Evolutionary conservation across 352 stramenopile species (phyloP).

Genomic region (Globisporangium barbulae): DNA sequence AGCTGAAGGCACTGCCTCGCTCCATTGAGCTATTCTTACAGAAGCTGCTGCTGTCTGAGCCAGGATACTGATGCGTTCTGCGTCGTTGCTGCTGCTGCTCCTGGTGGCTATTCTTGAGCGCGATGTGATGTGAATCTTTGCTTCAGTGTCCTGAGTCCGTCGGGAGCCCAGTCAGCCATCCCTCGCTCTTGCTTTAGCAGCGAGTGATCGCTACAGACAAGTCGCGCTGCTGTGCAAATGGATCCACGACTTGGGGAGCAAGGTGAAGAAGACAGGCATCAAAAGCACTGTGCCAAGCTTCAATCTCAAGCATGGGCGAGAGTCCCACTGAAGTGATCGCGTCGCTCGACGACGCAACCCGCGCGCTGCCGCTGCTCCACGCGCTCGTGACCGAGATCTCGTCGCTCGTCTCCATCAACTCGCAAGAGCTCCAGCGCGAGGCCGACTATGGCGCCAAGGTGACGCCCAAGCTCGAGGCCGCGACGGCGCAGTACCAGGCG

Average conservation of each 20-base stretch:
- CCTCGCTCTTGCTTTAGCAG: too few relatives aligned
- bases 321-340: slow-evolving; percentile 24
- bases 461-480: slow-evolving; percentile 48
- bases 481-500: slow-evolving; percentile 55
- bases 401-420: slow-evolving; percentile 25
- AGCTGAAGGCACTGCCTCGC: too few relatives aligned
- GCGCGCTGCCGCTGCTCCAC: slow-evolving; percentile 31
- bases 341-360: slow-evolving; percentile 43
- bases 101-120: too few relatives aligned
- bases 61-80: neutral
- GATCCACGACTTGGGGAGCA: neutral
- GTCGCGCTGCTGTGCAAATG: too few relatives aligned
- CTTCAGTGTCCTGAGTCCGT: neutral
- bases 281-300: neutral
- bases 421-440: slow-evolving; percentile 37
- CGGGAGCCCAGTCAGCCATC: too few relatives aligned
- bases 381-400: slow-evolving; percentile 37
- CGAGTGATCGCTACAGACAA: too few relatives aligned
- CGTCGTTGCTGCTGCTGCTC: neutral
- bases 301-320: neutral
- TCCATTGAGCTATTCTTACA: neutral
- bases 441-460: slow-evolving; percentile 51
- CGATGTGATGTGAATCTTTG: neutral
- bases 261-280: neutral
- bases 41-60: neutral